phyloP scores from a whole-genome alignment of 352 stramenopile species.

The Pythium utonaiense region DNA sequence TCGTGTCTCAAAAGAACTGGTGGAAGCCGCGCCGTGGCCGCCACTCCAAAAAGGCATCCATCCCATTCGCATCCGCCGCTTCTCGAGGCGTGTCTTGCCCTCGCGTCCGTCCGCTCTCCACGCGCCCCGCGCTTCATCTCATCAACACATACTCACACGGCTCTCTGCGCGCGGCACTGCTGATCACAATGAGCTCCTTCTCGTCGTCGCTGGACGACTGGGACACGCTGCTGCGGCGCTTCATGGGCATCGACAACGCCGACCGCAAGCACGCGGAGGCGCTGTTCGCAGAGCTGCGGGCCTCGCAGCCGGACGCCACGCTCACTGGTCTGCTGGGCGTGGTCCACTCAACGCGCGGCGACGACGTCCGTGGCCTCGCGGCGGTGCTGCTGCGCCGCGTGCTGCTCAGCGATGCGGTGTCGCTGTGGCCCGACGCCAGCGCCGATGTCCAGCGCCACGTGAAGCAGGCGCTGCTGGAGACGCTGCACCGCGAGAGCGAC shows the following conservation, averaged over 20 bases:
- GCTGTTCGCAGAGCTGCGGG: conserved; percentile 54
- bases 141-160: conserved; percentile 2
- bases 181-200: conserved; percentile 19
- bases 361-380: conserved; percentile 69
- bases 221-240: conserved; percentile 65
- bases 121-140: neutral
- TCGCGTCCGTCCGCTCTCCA: neutral
- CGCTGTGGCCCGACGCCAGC: conserved; percentile 64
- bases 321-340: conserved; percentile 53
- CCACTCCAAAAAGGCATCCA: conserved; percentile 20
- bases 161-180: neutral
- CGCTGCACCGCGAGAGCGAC: conserved; percentile 60
- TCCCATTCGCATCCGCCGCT: neutral
- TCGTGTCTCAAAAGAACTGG: conserved; percentile 24
- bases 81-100: neutral
- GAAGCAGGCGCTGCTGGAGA: conserved; percentile 60
- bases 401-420: conserved; percentile 72
- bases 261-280: conserved; percentile 63
- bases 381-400: conserved; percentile 75
- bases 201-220: conserved; percentile 35
- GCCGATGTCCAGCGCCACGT: conserved; percentile 38
- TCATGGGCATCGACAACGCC: conserved; percentile 70
- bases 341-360: conserved; percentile 48
- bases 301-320: conserved; percentile 53
- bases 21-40: neutral